Conservation (phyloP, 495 filamentous ascomycete species). For the Trichoderma virens region DNA sequence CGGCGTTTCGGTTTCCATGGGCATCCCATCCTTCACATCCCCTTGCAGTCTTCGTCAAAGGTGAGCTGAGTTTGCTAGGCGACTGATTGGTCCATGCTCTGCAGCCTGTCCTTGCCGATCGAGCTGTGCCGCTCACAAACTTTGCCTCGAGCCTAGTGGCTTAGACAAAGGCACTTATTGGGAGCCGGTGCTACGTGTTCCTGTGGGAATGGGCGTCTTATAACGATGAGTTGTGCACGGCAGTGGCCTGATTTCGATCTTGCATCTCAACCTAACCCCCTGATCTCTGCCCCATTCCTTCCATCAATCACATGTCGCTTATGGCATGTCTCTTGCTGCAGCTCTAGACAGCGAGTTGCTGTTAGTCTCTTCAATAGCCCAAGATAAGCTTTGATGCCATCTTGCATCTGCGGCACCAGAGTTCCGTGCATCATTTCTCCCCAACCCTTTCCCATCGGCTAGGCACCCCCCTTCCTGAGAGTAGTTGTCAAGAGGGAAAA, state of each 20-base stretch:
- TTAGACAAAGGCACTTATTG: neutral
- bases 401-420: no score
- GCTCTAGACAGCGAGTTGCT: no score
- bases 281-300: neutral
- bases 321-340: neutral
- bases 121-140: neutral
- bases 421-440: no score
- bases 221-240: neutral
- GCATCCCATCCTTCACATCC: neutral
- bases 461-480: no score
- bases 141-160: neutral
- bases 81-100: constrained; percentile 15
- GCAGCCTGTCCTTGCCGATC: neutral
- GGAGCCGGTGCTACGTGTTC: constrained; percentile 1
- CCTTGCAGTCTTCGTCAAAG: constrained; percentile 11
- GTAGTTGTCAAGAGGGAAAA: no score
- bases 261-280: neutral
- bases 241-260: neutral
- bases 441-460: no score
- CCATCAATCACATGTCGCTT: neutral
- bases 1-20: neutral
- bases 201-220: neutral
- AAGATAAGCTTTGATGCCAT: no score
- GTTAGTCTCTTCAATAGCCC: no score
- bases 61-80: constrained; percentile 26